Base-by-base conservation (phyloP, 108 stramenopile species). In the Nitzschia sp. region DNA sequence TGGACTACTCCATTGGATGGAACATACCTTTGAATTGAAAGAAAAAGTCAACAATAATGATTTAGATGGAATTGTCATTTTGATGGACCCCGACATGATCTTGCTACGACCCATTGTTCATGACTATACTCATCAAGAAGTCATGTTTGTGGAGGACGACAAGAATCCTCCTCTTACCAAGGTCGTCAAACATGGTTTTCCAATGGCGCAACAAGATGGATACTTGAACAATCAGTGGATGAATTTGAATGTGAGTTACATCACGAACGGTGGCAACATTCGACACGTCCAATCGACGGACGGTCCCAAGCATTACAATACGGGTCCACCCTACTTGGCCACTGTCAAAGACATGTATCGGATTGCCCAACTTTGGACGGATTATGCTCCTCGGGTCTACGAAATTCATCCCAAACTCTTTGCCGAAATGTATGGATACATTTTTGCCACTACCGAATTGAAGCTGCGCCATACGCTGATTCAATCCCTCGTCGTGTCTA, bases 171-270 rank as follows among this genome's bases (percentile, higher is more conserved):
- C 48, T 50, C 4, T n/a, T 5, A 50, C 13, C 13, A 21, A 55
- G 57, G 26, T 54, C 56, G 89, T 98, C 2, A 63, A 66, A 32
- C 90, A 94, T 45, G 97, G 97, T n/a, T 76, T 78, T 16, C 96
- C 97, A 3, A 90, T 92, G 67, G 89, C 89, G 25, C 92, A 93
- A 45, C 65, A 78, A 30, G 97, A 97, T 69, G 96, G 91, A 28
- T 91, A 96, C 55, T 90, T 62, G 35, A n/a, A 1, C 25, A 63
- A 50, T 27, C 44, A 55, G 53, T 70, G 76, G 69, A 70, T 53
- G 61, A 26, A 19, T 19, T 30, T 69, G 29, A 66, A 61, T 58
- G 32, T 44, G n/a, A n/a, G 52, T 5, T 33, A 38, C 32, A 44
- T 61, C 23, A 41, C 41, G 15, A 58, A 38, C 8, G 50, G 47